phyloP scores from a whole-genome alignment of 331 rosid species.

The Saraca asoca region DNA sequence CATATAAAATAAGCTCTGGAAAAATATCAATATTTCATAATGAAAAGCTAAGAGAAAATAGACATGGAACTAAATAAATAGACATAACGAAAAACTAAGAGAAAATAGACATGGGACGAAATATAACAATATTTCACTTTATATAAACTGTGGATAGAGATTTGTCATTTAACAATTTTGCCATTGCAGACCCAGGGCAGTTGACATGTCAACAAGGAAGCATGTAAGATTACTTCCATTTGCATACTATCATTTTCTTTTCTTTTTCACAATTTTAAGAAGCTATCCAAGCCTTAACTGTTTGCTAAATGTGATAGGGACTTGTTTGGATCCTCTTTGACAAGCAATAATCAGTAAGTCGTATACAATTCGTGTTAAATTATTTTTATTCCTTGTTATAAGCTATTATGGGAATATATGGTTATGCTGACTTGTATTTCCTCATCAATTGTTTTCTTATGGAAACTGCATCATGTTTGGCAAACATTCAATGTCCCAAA shows the following conservation, averaged over 20 bases:
- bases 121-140: too few species aligned
- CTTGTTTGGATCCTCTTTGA: slow-evolving; percentile 47
- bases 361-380: not conserved
- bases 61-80: too few species aligned
- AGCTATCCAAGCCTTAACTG: not conserved
- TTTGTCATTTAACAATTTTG: slow-evolving; percentile 53
- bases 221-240: slow-evolving; percentile 39
- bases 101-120: too few species aligned
- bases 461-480: slow-evolving; percentile 36
- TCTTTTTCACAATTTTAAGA: too few species aligned
- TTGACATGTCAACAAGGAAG: slow-evolving; percentile 32
- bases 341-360: slow-evolving; percentile 39
- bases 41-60: too few species aligned
- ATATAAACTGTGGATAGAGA: slow-evolving; percentile 37
- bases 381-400: too few species aligned
- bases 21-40: too few species aligned
- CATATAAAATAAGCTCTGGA: too few species aligned
- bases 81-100: too few species aligned
- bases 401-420: not conserved
- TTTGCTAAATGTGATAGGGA: slow-evolving; percentile 37
- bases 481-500: slow-evolving; percentile 26
- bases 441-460: slow-evolving; percentile 14
- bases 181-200: not conserved
- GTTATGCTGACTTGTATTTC: slow-evolving; percentile 18
- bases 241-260: not conserved